Base-by-base conservation (phyloP, 306 rosid genomes). In the Inga laurina region DNA sequence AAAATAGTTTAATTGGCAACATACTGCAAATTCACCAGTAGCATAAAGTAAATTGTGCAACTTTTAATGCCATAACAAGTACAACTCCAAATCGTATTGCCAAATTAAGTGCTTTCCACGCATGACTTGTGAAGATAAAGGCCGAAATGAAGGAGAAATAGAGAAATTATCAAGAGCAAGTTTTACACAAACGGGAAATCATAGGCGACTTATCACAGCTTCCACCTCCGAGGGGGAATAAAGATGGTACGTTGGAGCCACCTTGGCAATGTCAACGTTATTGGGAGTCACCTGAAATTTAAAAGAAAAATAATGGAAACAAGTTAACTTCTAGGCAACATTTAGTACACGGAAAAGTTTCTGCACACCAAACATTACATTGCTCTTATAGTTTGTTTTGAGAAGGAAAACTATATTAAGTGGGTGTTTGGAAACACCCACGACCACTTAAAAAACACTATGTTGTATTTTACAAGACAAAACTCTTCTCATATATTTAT, bases 231-330 rank as follows among this genome's bases (percentile, higher is more conserved):
- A 10, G 2, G 99, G 98, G 39, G 94, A 87, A 78, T 94, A 96
- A 49, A 96, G 91, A 86, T 94, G 99, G 68, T 96, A 96, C 12
- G 89, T 79, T 34, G 97, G 97, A 70, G 97, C 75, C 79, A 96
- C 99, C 93, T 89, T 96, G 2, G 98, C 98, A 45, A 96, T 94
- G 75, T 96, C 99, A n/a, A 94, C 99, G 30, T 96, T 96, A 76
- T 90, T 94, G 37, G 99, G 99, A 70, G 99, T 96, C 85, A 96
- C 98, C 99, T 93, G 79, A 22, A 27, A 27, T 10, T 4, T 13
- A 13, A 4, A 24, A 21, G 3, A 59, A 22, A 24, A 1, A 22
- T 11, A 59, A 22, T 22, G 66, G 34, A 59, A 59, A 59, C 32
- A 22, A n/a, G 64, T 57, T 57, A 19, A 16, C 24, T 54, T 54